Base-by-base conservation (phyloP, 2,329 filamentous ascomycete genomes). In the Hymenoscyphus fraxineus region DNA sequence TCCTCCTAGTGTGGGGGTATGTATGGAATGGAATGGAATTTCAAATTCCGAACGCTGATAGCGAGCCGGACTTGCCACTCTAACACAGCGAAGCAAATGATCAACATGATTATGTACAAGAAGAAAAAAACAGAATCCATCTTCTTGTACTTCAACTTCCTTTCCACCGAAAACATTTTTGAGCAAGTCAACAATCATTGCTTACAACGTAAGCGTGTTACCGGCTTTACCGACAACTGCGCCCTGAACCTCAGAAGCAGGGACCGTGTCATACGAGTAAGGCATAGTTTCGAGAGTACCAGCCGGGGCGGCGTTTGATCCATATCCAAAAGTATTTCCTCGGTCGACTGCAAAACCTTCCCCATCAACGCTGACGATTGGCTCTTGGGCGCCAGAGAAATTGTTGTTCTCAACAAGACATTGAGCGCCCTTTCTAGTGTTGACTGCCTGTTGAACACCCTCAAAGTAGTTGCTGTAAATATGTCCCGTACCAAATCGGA, bases 401-500 rank as follows among this genome's bases (percentile, higher is more conserved):
- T 76, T 75, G 65, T 81, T 81, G 61, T 82, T 84, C 77, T 87
- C 80, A 40, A 86, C 79, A 35, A 86, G 80, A 19, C 86, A 77
- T 73, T 86, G 79, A 32, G 84, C 82, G 13, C 80, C 81, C 70
- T 81, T 78, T 61, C 83, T 82, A 59, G 83, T 82, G 78, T 86
- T 86, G 78, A 87, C 80, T 58, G 80, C 83, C 55, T 82, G 81
- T 56, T 75, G 78, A 59, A 77, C 73, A 68, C 80, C 70, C 69
- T 76, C 75, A 73, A 78, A 79, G 75, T 79, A 81, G 72, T 77
- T 80, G 80, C 85, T 87, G 79, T 81, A 85, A 70, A 85, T 73
- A 77, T 90, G 88, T 12, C 79, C 85, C 54, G 84, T 88, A 35
- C 87, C 88, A 78, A 90, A 90, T 69, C 87, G 86, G 74, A 89